Evolutionary conservation across 371 early-diverging fungal species (phyloP).

Genomic region (Apophysomyces sp.): DNA sequence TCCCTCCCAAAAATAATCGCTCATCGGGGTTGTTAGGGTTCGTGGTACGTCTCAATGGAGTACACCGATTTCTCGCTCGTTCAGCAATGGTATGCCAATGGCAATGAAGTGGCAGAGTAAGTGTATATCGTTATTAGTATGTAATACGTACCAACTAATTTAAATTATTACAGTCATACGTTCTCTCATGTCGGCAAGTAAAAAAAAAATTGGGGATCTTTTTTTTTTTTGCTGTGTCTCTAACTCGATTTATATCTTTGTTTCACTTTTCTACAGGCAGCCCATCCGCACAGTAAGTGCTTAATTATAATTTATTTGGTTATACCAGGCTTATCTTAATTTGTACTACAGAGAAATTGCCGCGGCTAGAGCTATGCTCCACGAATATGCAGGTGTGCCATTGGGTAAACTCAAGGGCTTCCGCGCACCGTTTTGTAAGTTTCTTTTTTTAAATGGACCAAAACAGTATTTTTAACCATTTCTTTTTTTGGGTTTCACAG

Average conservation of each 20-base stretch:
- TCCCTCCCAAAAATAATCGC: background rate
- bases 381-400: constrained; percentile 65
- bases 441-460: background rate
- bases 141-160: no score
- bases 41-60: constrained; percentile 67
- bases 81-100: constrained; percentile 72
- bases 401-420: constrained; percentile 67
- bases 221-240: no score
- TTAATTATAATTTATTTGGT: background rate
- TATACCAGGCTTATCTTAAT: constrained; percentile 1
- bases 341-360: constrained; percentile 50
- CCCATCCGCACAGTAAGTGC: constrained; percentile 46
- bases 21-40: constrained; percentile 30
- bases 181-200: constrained; percentile 60
- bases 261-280: constrained; percentile 17
- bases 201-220: background rate
- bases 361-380: constrained; percentile 57
- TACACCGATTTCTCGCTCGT: constrained; percentile 69
- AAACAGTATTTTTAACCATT: background rate
- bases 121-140: no score
- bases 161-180: constrained; percentile 59
- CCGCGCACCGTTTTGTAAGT: constrained; percentile 68
- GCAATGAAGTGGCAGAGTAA: constrained; percentile 71
- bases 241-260: constrained; percentile 1
- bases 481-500: constrained; percentile 10